Conservation (phyloP, 345 rosid species). For the Trapa incisa region DNA sequence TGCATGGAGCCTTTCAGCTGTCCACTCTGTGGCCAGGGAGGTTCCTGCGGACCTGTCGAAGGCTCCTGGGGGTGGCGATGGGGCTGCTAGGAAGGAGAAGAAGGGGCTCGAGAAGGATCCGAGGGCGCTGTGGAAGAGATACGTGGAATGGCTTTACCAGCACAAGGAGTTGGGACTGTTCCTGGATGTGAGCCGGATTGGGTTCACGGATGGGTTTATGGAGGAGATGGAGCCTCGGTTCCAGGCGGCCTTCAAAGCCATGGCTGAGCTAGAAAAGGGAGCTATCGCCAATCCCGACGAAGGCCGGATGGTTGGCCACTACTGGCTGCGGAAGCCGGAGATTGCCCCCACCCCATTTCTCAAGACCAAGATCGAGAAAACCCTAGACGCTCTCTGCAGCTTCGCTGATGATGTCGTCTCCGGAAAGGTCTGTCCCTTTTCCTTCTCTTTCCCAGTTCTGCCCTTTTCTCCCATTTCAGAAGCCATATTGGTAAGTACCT, state of each 20-base stretch:
- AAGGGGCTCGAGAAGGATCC: constrained; percentile 58
- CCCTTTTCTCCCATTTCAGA: neutral
- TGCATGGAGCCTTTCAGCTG: constrained; percentile 5
- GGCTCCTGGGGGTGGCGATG: constrained; percentile 19
- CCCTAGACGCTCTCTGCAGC: constrained; percentile 53
- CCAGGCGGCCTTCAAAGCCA: constrained; percentile 51
- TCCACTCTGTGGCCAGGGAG: constrained; percentile 47
- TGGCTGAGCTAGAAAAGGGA: constrained; percentile 84
- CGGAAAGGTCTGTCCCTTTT: constrained; percentile 53
- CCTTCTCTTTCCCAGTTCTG: neutral
- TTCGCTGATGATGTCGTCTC: constrained; percentile 67
- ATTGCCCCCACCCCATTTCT: constrained; percentile 55
- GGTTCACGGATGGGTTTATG: constrained; percentile 68
- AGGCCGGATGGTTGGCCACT: constrained; percentile 97
- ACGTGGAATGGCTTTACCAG: constrained; percentile 89
- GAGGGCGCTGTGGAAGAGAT: constrained; percentile 53
- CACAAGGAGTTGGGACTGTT: constrained; percentile 80
- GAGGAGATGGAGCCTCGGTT: constrained; percentile 73
- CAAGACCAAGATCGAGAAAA: constrained; percentile 48
- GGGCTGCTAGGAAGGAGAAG: constrained; percentile 16
- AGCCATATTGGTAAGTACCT: neutral
- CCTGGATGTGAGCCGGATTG: constrained; percentile 83
- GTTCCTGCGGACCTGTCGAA: constrained; percentile 31
- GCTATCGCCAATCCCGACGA: constrained; percentile 96
- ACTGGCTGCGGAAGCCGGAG: constrained; percentile 70